Evolutionary conservation across 176 grass and related monocot genomes (phyloP), one percentile per base, ranked within the genome.

Genomic region (Carex littledalei): DNA sequence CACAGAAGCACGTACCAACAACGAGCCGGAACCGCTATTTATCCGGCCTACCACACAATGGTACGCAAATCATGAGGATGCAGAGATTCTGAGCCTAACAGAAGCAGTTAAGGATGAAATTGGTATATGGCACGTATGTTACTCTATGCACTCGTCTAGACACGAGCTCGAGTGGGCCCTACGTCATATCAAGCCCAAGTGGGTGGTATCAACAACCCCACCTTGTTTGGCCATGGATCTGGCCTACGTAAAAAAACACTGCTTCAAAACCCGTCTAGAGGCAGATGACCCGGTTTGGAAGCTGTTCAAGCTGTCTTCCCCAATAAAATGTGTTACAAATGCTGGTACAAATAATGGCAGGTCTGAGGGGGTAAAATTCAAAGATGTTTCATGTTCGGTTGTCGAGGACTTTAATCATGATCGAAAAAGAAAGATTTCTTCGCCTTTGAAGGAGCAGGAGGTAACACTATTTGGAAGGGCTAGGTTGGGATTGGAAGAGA

Each of bases 141-240:
- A 89, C 50, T 88, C 87, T 5, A 92, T 92, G 86, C 94, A 94
- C 61, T 97, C 92, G 14, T 92, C 92, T 2, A 64, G 80, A 3
- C 50, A 94, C 3, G 94, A 97, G 86, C 68, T 94, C 35, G 91
- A 97, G 14, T 86, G 79, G 39, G 90, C 92, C 4, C 11, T 97
- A 64, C 83, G 49, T 16, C 63, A 89, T 31, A 68, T 94, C 49
- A 70, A 63, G 60, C 94, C 94, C 62, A 90, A 89, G 64, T 94
- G 91, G 94, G 94, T 92, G 4, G 83, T 94, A 56, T 97, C 91
- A 1, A 97, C 91, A 4, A 97, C 90, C 1, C 94, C 91, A 15
- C 91, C 86, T 3, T 86, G 65, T 54, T 80, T 87, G 68, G 94
- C 88, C 1, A 67, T 94, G 79, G 91, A 94, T 31, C 88, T 97